Evolutionary conservation across 2,329 filamentous ascomycete species (phyloP).

Genomic region (Clarireedia sp.): DNA sequence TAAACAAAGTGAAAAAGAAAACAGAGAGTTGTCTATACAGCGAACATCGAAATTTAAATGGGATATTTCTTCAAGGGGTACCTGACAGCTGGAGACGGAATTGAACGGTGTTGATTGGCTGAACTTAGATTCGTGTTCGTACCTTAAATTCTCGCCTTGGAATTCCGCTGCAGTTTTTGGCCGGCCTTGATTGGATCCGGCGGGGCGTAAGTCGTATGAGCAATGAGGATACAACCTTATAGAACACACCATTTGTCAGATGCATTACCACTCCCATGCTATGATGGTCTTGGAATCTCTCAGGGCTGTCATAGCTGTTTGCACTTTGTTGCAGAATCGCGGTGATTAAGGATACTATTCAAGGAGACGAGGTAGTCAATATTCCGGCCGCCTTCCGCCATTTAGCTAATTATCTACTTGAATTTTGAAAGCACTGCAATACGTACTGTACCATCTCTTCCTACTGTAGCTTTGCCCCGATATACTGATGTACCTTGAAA

Average conservation of each 20-base stretch:
- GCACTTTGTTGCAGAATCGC: too few species aligned
- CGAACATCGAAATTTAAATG: slow-evolving; percentile 7
- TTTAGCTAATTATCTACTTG: too few species aligned
- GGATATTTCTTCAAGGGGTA: slow-evolving; percentile 7
- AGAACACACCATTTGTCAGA: neutral
- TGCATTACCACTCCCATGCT: neutral
- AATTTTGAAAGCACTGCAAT: too few species aligned
- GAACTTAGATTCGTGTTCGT: slow-evolving; percentile 1
- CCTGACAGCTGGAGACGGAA: neutral
- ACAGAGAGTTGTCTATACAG: neutral
- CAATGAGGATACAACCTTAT: neutral
- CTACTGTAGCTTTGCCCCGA: too few species aligned
- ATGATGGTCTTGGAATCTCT: neutral
- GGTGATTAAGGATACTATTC: too few species aligned
- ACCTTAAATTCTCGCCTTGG: neutral
- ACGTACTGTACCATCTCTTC: too few species aligned
- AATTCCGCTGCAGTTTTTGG: neutral
- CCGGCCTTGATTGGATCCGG: neutral
- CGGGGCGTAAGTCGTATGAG: neutral
- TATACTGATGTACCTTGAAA: too few species aligned
- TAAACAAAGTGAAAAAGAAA: neutral
- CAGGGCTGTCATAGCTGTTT: neutral
- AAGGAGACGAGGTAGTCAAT: too few species aligned
- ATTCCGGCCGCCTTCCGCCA: too few species aligned
- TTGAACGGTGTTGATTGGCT: slow-evolving; percentile 4